A percentile compares a stretch with the other conserved stretches of the same genome.
Evolutionary conservation across 768 basidiomycete genomes (phyloP).

Genomic region (Atractiella rhizophila): DNA sequence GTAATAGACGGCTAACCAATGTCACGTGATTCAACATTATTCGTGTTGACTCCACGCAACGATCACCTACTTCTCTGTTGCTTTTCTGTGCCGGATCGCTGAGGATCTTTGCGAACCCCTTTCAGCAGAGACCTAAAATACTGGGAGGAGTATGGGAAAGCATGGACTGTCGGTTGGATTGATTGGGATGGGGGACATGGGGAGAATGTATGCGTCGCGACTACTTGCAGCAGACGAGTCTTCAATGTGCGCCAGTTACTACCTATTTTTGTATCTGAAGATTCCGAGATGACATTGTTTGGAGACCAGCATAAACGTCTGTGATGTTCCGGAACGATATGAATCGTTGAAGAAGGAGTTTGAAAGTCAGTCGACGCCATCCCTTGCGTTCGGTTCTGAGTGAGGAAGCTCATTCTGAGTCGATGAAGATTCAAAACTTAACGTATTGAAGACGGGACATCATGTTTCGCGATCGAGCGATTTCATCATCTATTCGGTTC

Average conservation of each 20-base stretch:
- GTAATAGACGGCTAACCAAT: too few relatives aligned
- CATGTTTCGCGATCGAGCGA: conserved; percentile 67
- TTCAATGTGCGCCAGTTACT: neutral
- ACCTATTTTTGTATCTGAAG: too few relatives aligned
- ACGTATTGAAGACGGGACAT: conserved; percentile 54
- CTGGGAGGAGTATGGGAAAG: too few relatives aligned
- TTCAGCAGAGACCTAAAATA: too few relatives aligned
- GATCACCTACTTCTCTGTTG: too few relatives aligned
- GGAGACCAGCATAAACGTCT: conserved; percentile 50
- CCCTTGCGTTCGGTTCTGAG: neutral
- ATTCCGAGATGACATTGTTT: neutral
- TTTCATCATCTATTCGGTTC: conserved; percentile 83
- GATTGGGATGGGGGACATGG: conserved; percentile 97
- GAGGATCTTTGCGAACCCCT: too few relatives aligned
- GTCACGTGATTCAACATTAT: too few relatives aligned
- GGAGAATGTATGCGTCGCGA: conserved; percentile 64
- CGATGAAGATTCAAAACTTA: conserved; percentile 30
- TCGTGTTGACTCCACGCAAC: too few relatives aligned
- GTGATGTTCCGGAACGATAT: conserved; percentile 52
- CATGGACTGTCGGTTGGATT: conserved; percentile 35
- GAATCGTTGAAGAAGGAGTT: conserved; percentile 38
- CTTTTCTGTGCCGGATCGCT: too few relatives aligned
- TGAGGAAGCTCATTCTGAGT: neutral
- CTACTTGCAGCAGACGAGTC: conserved; percentile 60
- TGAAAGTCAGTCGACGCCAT: conserved; percentile 27